Evolutionary conservation across 2,329 filamentous ascomycete genomes (phyloP).

Genomic region (Apiospora aurea): DNA sequence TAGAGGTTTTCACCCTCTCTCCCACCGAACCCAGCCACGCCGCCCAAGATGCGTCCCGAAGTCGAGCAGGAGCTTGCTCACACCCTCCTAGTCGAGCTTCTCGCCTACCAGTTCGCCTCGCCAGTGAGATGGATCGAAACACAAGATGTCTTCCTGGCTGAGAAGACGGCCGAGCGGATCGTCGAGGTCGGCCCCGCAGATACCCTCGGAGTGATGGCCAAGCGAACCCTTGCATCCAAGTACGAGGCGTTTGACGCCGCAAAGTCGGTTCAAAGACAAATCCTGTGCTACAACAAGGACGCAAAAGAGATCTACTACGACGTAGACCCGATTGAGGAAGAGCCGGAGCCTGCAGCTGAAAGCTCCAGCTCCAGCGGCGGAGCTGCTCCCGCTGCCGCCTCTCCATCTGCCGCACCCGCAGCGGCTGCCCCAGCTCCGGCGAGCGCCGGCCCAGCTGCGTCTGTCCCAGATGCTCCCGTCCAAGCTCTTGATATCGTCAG

Average conservation of each 20-base stretch:
- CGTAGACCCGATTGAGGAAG: constrained; percentile 92
- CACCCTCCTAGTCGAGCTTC: constrained; percentile 96
- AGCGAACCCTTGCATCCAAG: constrained; percentile 92
- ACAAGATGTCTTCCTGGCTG: constrained; percentile 97
- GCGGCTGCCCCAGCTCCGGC: constrained; percentile 55
- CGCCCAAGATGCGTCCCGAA: constrained; percentile 87
- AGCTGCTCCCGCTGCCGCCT: constrained; percentile 46
- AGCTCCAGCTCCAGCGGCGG: constrained; percentile 48
- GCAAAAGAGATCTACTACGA: constrained; percentile 99
- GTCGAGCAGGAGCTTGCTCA: constrained; percentile 99
- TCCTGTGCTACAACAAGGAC: constrained; percentile 99
- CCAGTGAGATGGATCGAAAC: constrained; percentile 99
- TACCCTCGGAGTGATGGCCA: constrained; percentile 97
- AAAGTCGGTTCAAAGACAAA: constrained; percentile 94
- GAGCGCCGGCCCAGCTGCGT: constrained; percentile 83
- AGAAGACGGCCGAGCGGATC: constrained; percentile 95
- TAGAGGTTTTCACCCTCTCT: constrained; percentile 26
- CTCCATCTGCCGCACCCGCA: constrained; percentile 60
- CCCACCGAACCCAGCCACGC: constrained; percentile 30
- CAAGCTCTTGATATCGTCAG: constrained; percentile 89
- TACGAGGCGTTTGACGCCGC: constrained; percentile 99
- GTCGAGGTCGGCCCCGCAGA: constrained; percentile 97
- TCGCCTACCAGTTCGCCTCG: constrained; percentile 98
- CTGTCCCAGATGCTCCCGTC: constrained; percentile 86
- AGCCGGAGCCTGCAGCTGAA: constrained; percentile 68